Conservation (phyloP, 2,329 filamentous ascomycete genomes). For the Apiospora sp. region DNA sequence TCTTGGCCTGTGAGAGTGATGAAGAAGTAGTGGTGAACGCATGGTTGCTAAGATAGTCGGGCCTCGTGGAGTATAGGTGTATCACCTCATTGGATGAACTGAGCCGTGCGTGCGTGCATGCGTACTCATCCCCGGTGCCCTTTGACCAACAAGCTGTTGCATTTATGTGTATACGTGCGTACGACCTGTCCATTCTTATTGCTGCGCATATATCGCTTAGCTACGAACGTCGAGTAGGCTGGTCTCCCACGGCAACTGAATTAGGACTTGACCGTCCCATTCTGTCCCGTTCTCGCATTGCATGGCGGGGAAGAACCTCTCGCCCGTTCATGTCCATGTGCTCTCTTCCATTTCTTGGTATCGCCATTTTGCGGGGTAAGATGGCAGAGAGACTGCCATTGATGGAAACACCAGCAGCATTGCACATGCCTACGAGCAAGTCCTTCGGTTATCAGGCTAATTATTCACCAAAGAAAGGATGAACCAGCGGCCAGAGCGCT, state of each 20-base stretch:
- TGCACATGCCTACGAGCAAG: neutral
- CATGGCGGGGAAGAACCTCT: slow-evolving; percentile 10
- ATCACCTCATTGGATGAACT: neutral
- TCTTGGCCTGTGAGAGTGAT: neutral
- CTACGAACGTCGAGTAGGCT: neutral
- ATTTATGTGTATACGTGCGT: neutral
- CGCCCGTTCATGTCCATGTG: neutral
- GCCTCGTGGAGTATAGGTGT: slow-evolving; percentile 7
- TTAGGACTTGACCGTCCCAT: slow-evolving; percentile 5
- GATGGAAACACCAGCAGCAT: neutral
- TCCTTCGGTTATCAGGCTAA: neutral
- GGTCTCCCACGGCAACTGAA: neutral
- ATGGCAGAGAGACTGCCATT: neutral
- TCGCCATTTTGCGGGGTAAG: slow-evolving; percentile 15
- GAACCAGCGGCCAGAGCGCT: neutral
- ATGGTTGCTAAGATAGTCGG: neutral
- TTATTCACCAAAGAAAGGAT: slow-evolving; percentile 1
- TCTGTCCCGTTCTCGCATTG: slow-evolving; percentile 14
- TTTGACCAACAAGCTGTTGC: slow-evolving; percentile 9
- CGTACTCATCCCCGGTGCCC: neutral
- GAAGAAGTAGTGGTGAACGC: neutral
- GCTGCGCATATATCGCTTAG: neutral
- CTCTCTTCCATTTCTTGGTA: neutral
- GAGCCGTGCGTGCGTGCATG: slow-evolving; percentile 1
- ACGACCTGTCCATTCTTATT: neutral